Conservation (phyloP, 2,329 filamentous ascomycete genomes). For the Venturia nashicola region DNA sequence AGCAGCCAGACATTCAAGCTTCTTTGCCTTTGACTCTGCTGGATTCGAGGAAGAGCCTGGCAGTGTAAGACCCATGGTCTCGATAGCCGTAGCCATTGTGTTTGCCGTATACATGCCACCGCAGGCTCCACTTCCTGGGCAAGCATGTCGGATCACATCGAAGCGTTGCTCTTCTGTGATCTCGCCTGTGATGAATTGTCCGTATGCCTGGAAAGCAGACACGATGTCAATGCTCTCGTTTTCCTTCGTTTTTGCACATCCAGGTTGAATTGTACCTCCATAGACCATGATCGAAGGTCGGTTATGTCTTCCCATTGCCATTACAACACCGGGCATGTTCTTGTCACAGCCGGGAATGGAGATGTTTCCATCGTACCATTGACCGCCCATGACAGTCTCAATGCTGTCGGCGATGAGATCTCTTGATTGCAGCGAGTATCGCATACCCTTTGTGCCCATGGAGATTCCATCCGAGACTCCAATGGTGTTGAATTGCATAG, state of each 20-base stretch:
- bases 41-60: constrained; percentile 40
- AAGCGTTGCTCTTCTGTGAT: constrained; percentile 86
- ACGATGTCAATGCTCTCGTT: constrained; percentile 80
- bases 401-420: constrained; percentile 97
- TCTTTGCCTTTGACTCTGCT: constrained; percentile 37
- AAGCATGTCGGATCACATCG: constrained; percentile 89
- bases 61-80: constrained; percentile 39
- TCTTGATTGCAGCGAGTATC: constrained; percentile 84
- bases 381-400: constrained; percentile 96
- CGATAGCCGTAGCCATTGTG: constrained; percentile 39
- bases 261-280: constrained; percentile 85
- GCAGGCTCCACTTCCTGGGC: constrained; percentile 71
- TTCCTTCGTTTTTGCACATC: constrained; percentile 65
- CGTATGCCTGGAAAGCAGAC: constrained; percentile 95
- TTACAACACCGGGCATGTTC: constrained; percentile 67
- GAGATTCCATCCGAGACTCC: constrained; percentile 96
- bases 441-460: constrained; percentile 97
- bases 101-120: constrained; percentile 60
- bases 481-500: constrained; percentile 98
- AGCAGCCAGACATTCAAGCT: constrained; percentile 36
- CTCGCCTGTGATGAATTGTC: constrained; percentile 82
- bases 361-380: constrained; percentile 98
- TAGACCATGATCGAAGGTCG: constrained; percentile 95
- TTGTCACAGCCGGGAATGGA: constrained; percentile 97
- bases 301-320: constrained; percentile 89